These are phyloP conservation scores for Cercospora sp. DNA, from an alignment of 2,329 filamentous ascomycete species.

Conservation along the genomic window DNA sequence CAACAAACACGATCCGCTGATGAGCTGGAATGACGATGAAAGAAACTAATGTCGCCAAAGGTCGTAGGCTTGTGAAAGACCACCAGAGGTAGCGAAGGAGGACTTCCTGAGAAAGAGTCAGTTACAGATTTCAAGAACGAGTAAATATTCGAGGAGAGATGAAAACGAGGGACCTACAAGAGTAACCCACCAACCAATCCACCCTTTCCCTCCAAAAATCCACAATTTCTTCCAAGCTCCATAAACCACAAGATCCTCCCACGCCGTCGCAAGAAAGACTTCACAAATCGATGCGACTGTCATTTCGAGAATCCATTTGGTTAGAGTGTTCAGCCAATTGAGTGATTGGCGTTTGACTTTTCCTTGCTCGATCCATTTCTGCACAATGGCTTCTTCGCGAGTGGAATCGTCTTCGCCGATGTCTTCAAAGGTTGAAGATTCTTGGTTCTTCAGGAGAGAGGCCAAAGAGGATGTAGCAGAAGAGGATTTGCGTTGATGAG, in stretches of 20 bases:
- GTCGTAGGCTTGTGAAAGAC: conserved; percentile 8
- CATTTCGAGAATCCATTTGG: conserved; percentile 24
- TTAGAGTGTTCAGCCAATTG: conserved; percentile 23
- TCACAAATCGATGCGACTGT: conserved; percentile 9
- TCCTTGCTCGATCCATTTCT: conserved; percentile 26
- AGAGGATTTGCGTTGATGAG: too few species aligned
- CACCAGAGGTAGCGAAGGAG: neutral
- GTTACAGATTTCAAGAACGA: too few species aligned
- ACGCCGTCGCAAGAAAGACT: neutral
- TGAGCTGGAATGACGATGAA: conserved; percentile 25
- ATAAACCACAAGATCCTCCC: neutral
- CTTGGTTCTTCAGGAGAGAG: neutral
- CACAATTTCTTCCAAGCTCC: neutral
- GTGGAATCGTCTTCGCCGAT: neutral
- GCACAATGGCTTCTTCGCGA: conserved; percentile 21
- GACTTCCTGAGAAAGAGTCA: too few species aligned
- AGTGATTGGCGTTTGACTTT: conserved; percentile 22
- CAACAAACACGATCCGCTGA: conserved; percentile 21
- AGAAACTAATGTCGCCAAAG: conserved; percentile 14
- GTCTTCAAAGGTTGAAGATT: fast-evolving
- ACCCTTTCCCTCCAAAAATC: neutral
- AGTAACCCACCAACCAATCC: neutral
- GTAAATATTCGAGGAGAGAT: too few species aligned
- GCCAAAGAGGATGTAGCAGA: neutral
- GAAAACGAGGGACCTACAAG: too few species aligned